Evolutionary conservation across 2,329 filamentous ascomycete genomes (phyloP).

Genomic region (Aaosphaeria pasadenensis): DNA sequence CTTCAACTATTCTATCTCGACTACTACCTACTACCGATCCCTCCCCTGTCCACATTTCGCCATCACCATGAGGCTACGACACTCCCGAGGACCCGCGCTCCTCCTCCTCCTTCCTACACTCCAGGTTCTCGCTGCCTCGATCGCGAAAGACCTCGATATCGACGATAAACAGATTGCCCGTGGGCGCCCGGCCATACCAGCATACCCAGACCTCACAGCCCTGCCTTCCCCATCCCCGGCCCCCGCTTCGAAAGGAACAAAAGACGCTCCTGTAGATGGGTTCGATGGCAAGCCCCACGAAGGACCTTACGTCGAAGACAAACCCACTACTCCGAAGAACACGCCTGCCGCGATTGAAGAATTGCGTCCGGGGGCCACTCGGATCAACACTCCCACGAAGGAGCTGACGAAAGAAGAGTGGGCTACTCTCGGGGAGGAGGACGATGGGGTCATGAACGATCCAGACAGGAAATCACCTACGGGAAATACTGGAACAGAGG

Average conservation of each 20-base stretch:
- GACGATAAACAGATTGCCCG: slow-evolving; percentile 24
- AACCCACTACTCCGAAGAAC: slow-evolving; percentile 28
- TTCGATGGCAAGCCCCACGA: slow-evolving; percentile 91
- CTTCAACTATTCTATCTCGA: too few species aligned
- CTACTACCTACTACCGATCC: too few species aligned
- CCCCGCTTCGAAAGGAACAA: slow-evolving; percentile 52
- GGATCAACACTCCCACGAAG: slow-evolving; percentile 8
- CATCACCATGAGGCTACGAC: slow-evolving; percentile 58
- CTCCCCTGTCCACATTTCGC: slow-evolving; percentile 7
- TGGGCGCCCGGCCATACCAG: slow-evolving; percentile 19
- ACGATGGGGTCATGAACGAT: slow-evolving; percentile 91
- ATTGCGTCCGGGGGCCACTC: slow-evolving; percentile 33
- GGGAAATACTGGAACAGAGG: slow-evolving; percentile 84
- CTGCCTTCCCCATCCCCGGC: slow-evolving; percentile 19
- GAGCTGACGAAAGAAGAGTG: slow-evolving; percentile 33
- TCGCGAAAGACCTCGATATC: slow-evolving; percentile 32
- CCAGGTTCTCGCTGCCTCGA: slow-evolving; percentile 52
- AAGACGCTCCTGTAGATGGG: slow-evolving; percentile 86
- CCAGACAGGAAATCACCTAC: slow-evolving; percentile 72
- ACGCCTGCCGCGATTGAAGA: slow-evolving; percentile 34
- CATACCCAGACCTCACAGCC: slow-evolving; percentile 17
- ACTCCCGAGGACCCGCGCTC: slow-evolving; percentile 46
- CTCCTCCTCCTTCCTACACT: slow-evolving; percentile 59
- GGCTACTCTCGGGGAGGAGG: slow-evolving; percentile 46
- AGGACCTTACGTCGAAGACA: slow-evolving; percentile 70